phyloP scores from a whole-genome alignment of 768 basidiomycete genomes.

The Podaxis sp. region DNA sequence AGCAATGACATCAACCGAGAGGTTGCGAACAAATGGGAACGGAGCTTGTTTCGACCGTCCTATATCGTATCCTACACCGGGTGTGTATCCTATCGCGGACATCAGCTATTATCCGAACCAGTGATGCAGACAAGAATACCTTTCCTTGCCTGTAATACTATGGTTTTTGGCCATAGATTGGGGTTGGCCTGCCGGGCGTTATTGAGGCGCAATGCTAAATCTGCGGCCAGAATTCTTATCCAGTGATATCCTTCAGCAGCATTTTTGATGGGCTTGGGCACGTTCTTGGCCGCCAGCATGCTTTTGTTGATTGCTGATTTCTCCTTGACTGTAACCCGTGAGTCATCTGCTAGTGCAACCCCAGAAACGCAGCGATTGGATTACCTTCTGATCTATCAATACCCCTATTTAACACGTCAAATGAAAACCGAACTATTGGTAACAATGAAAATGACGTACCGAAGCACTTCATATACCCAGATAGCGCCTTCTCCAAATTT shows the following conservation, averaged over 20 bases:
- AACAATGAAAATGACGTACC: constrained; percentile 45
- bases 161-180: constrained; percentile 88
- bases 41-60: constrained; percentile 79
- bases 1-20: constrained; percentile 76
- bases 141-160: constrained; percentile 77
- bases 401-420: constrained; percentile 49
- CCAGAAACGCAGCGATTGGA: constrained; percentile 10
- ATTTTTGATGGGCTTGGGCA: constrained; percentile 74
- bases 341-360: background rate
- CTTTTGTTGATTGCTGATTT: constrained; percentile 79
- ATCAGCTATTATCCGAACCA: background rate
- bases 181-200: constrained; percentile 75
- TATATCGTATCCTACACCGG: constrained; percentile 55
- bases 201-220: constrained; percentile 80
- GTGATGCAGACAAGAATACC: constrained; percentile 37
- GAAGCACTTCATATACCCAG: constrained; percentile 90
- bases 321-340: constrained; percentile 67
- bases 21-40: constrained; percentile 79
- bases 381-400: constrained; percentile 87
- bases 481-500: constrained; percentile 81
- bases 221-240: constrained; percentile 89
- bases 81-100: constrained; percentile 6
- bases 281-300: constrained; percentile 96
- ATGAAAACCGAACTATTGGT: constrained; percentile 7
- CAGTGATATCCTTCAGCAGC: constrained; percentile 81